Evolutionary conservation across 805 yeast species (phyloP).

Genomic region (Nakazawaea wyomingensis): DNA sequence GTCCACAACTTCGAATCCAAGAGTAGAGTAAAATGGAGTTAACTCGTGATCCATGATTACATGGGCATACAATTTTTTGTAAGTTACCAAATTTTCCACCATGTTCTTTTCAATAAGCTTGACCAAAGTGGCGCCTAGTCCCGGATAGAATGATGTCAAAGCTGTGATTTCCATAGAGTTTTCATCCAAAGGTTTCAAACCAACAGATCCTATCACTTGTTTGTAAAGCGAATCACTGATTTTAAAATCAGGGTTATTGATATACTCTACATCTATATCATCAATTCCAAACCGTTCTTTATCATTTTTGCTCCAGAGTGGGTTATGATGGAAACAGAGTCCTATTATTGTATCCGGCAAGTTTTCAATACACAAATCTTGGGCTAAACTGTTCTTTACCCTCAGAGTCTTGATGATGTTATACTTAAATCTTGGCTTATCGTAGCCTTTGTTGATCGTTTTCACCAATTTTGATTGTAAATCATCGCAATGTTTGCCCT

Average conservation of each 20-base stretch:
- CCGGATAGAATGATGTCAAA: constrained; percentile 45
- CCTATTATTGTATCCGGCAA: constrained; percentile 20
- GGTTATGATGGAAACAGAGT: constrained; percentile 20
- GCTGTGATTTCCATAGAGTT: constrained; percentile 42
- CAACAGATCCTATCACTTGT: constrained; percentile 29
- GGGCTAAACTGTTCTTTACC: constrained; percentile 26
- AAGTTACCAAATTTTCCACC: constrained; percentile 15
- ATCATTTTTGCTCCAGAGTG: constrained; percentile 13
- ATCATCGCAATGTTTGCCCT: background rate
- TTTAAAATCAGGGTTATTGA: constrained; percentile 14
- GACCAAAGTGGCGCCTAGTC: constrained; percentile 28
- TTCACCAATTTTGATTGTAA: constrained; percentile 21
- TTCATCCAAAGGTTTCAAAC: constrained; percentile 23
- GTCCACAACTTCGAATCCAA: constrained; percentile 30
- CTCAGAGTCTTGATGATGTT: constrained; percentile 37
- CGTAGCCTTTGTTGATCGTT: constrained; percentile 46
- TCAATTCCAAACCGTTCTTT: constrained; percentile 1
- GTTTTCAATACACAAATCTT: constrained; percentile 21
- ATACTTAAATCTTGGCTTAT: constrained; percentile 40
- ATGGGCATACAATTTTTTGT: constrained; percentile 28
- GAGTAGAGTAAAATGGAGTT: constrained; percentile 37
- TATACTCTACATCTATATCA: constrained; percentile 14
- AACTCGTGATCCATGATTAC: constrained; percentile 47
- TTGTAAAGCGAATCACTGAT: constrained; percentile 17
- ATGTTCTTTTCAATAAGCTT: constrained; percentile 11